Evolutionary conservation across 1,139 yeast species (phyloP), one percentile per base, ranked within the genome.

Genomic region (Lodderomyces orthopsilosis): DNA sequence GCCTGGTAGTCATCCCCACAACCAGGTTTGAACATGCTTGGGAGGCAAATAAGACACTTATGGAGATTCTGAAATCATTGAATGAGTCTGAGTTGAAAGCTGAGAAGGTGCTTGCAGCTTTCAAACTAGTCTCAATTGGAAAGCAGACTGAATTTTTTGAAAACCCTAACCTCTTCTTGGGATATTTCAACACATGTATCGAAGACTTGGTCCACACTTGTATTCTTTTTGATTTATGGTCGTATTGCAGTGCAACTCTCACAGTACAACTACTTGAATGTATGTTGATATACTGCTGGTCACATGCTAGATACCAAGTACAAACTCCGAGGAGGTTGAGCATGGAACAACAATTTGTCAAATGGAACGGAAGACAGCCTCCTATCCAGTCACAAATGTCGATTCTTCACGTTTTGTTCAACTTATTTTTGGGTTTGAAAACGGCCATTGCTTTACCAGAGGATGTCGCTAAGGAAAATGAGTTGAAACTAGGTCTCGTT

Each of bases 231-330:
- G 52, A 57, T 7, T 34, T 64, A 1, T 41, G 63, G 17, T 55
- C 53, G 12, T 45, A 50, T 3, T 39, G 52, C 2, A 41, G 46
- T 6, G 34, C 46, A 1, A 42, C 42, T 6, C 41, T 54, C 7
- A 62, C 57, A 40, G 43, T 54, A 6, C 44, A 63, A 5, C 32
- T 57, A 5, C 46, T 68, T 18, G 77, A 70, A 42, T 56, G 66
- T 51, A 41, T 70, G 9, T 52, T 70, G 27, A 56, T 53, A 28
- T 73, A 69, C 47, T 66, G 71, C 46, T 67, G 71, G 59, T 56
- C 60, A 8, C 74, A 71, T 41, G 72, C 74, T 68, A 57, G 50
- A 32, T 48, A 35, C 19, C 41, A 40, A 23, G 49, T 48, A 2
- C 44, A 40, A 22, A 46, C 43, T 19, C 15, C 17, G 1, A 41